These are phyloP conservation scores for Cyberlindnera sargentensis DNA, from an alignment of 805 yeast genomes.

Conservation along the genomic window DNA sequence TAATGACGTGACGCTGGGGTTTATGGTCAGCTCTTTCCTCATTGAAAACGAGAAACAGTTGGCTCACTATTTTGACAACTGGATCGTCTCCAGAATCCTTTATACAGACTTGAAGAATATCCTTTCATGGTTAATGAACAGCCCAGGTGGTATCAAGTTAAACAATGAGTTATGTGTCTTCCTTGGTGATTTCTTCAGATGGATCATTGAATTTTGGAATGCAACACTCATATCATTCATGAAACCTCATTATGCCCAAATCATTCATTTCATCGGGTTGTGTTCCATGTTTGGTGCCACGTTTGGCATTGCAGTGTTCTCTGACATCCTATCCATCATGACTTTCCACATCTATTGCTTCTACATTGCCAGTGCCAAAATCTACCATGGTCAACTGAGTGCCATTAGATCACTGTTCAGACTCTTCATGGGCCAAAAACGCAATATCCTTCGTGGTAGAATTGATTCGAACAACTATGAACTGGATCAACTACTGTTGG, in stretches of 20 bases:
- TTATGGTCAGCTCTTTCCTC: slow-evolving; percentile 45
- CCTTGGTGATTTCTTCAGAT: slow-evolving; percentile 76
- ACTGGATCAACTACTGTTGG: slow-evolving; percentile 78
- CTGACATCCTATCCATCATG: slow-evolving; percentile 57
- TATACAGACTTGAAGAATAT: slow-evolving; percentile 39
- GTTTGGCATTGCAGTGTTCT: slow-evolving; percentile 53
- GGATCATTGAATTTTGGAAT: slow-evolving; percentile 75
- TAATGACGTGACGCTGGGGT: slow-evolving; percentile 77
- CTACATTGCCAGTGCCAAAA: slow-evolving; percentile 69
- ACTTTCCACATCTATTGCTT: slow-evolving; percentile 73
- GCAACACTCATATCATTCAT: slow-evolving; percentile 21
- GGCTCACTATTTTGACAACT: slow-evolving; percentile 23
- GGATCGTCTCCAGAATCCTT: slow-evolving; percentile 31
- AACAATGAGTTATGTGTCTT: slow-evolving; percentile 81
- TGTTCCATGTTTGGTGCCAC: slow-evolving; percentile 51
- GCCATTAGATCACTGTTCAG: slow-evolving; percentile 69
- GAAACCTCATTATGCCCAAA: slow-evolving; percentile 23
- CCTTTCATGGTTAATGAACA: slow-evolving; percentile 70
- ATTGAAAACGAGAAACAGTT: slow-evolving; percentile 28
- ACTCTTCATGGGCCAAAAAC: slow-evolving; percentile 83
- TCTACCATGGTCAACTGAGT: slow-evolving; percentile 69
- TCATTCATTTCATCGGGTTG: slow-evolving; percentile 35
- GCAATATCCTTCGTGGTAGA: slow-evolving; percentile 75
- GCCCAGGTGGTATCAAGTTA: slow-evolving; percentile 92
- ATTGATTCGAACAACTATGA: slow-evolving; percentile 81